Evolutionary conservation across 2,329 filamentous ascomycete species (phyloP), one percentile per base, ranked within the genome.

Genomic region (Cladorrhinum sp.): DNA sequence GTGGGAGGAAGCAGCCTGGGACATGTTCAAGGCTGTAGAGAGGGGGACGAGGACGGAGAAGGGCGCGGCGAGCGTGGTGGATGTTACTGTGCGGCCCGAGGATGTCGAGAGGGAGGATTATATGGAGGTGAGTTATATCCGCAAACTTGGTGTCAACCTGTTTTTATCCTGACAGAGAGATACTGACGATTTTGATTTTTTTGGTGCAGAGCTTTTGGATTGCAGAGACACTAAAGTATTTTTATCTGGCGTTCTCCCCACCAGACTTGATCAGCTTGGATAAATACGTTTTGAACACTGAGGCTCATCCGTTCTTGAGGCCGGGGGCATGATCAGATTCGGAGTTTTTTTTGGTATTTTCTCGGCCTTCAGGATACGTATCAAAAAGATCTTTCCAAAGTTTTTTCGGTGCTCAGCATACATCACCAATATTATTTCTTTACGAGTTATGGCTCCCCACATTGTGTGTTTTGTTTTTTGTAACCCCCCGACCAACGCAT

Each of bases 211-310:
- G 78, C 57, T 91, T 90, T 70, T 92, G 88, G 86, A 77, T 89
- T 67, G 86, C 85, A 6, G 88, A 91, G 76, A 92, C 88, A 42
- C 73, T 90, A 64, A 92, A 91, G 73, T 91, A 91, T 68, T 90
- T 91, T 62, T 91, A 88, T 66, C 73, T 91, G 59, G 81, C 89
- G 26, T 92, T 90, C 66, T 85, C 83, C 56, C 83, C 89, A 59
- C 82, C 85, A 2, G 76, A 80, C 21, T 69, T 85, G 26, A 76
- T 90, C 42, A 87, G 81, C 72, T 73, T 92, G 66, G 88, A 92
- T 70, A 82, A 90, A 14, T 91, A 82, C 76, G 86, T 91, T 54
- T 73, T 86, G 52, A 83, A 83, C 69, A 83, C 81, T 2, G 81
- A 83, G 65, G 81, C 80, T 14, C 81, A 83, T 65, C 80, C 81